A percentile compares a stretch with the other conserved stretches of the same genome.
phyloP scores from a whole-genome alignment of 1,284 basidiomycete species.

The Trichosporon sp. region DNA sequence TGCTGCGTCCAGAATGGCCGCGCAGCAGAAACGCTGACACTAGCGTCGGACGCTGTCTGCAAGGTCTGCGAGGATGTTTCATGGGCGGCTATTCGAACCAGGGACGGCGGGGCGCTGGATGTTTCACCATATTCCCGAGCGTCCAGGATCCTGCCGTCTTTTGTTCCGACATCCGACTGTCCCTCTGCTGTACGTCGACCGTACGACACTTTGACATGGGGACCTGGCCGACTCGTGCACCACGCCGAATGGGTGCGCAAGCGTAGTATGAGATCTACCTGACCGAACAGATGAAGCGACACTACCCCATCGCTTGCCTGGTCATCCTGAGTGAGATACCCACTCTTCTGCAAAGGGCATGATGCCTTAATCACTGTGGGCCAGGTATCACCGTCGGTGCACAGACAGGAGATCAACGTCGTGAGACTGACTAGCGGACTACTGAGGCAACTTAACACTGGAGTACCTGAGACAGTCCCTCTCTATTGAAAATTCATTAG shows the following conservation, averaged over 20 bases:
- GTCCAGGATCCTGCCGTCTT: not conserved
- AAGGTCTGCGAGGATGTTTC: not conserved
- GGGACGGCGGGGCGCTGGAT: slow-evolving; percentile 6
- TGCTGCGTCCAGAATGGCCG: not conserved
- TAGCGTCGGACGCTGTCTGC: not conserved
- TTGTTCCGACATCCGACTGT: slow-evolving; percentile 5
- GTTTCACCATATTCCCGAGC: slow-evolving; percentile 8
- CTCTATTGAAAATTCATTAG: not conserved
- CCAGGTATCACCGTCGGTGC: not conserved
- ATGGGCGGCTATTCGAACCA: not conserved
- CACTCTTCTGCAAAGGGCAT: not conserved
- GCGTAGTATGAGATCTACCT: not conserved
- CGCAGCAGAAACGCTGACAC: not conserved
- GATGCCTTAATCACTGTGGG: no score
- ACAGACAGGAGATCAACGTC: not conserved
- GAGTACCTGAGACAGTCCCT: not conserved
- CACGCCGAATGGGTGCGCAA: not conserved
- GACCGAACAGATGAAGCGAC: not conserved
- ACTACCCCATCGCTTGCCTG: not conserved
- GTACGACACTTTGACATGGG: not conserved
- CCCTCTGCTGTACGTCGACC: not conserved
- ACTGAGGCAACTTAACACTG: not conserved
- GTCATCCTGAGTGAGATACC: not conserved
- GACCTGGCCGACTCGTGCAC: not conserved
- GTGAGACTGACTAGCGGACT: not conserved